These are phyloP conservation scores for Erigeron philadelphicus DNA, from an alignment of 140 eudicot species.

Conservation along the genomic window DNA sequence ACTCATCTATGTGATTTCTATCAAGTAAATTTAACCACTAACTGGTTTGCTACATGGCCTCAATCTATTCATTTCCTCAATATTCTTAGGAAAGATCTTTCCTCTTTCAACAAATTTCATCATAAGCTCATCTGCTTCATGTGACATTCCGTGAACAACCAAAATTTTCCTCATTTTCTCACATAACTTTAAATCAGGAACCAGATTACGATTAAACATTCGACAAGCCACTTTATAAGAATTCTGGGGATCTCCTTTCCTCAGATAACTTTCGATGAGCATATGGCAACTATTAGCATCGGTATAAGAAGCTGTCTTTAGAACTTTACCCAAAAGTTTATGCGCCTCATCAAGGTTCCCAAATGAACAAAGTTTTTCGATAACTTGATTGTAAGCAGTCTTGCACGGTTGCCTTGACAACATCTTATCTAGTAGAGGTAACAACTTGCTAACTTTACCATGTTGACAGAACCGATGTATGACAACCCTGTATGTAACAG, in stretches of 20 bases:
- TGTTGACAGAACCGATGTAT: conserved; percentile 67
- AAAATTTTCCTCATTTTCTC: conserved; percentile 59
- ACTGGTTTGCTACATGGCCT: neutral
- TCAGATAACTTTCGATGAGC: conserved; percentile 56
- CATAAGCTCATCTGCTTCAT: conserved; percentile 78
- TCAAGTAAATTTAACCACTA: neutral
- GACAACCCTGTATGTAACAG: conserved; percentile 62
- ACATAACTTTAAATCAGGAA: conserved; percentile 70
- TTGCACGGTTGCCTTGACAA: conserved; percentile 40
- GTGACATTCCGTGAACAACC: conserved; percentile 35
- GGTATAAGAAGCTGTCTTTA: conserved; percentile 55
- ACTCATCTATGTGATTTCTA: neutral
- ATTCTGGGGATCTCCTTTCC: conserved; percentile 44
- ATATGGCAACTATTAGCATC: conserved; percentile 69
- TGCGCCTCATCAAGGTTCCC: conserved; percentile 66
- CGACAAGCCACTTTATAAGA: conserved; percentile 73
- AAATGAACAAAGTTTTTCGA: conserved; percentile 69
- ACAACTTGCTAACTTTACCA: conserved; percentile 52
- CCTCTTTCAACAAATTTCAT: conserved; percentile 72
- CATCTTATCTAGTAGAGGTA: conserved; percentile 56
- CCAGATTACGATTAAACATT: conserved; percentile 71
- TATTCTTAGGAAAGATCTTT: conserved; percentile 26
- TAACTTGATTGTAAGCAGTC: conserved; percentile 61
- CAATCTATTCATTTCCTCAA: conserved; percentile 20
- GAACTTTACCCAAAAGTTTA: conserved; percentile 59